Base-by-base conservation (phyloP, 2,329 filamentous ascomycete genomes). In the Penicillium sp. region DNA sequence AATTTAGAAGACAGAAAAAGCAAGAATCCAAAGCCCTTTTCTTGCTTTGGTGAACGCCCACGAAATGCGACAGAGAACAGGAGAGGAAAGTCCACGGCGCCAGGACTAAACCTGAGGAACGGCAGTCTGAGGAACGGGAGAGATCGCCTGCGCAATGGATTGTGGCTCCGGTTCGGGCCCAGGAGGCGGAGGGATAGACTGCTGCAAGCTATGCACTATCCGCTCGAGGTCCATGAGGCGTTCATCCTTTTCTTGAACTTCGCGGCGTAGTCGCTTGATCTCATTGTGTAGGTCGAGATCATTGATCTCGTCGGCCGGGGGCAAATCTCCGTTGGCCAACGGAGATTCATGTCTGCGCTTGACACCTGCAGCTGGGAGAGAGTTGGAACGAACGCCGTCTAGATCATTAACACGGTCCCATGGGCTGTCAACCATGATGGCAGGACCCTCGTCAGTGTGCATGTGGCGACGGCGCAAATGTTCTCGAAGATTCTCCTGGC, bases 401-500 rank as follows among this genome's bases (percentile, higher is more conserved):
- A 69, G 62, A 51, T 71, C 67, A 42, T 62, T 48, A 56, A 64
- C 54, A 67, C 67, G 42, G 61, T 75, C 63, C 63, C 63, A 65
- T 5, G 58, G 51, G 52, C 63, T 51, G 6, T 65, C 63, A 3
- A 59, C 51, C 19, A 64, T 52, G 33, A 65, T 62, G 9, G 67
- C 60, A 16, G 66, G 57, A 9, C 66, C 69, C 36, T 70, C 72
- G 28, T 74, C 73, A 1, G 60, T 68, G 52, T 81, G 80, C 37
- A 83, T 88, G 71, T 97, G 93, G n/a, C 95, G 90, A 23, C 93
- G 87, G 18, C 93, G 89, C 16, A 97, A 79, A 74, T 97, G 93
- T 75, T 97, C 93, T 69, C 93, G 92, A 3, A 97, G 81, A 66
- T 97, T 97, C 75, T 97, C 93, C 68, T 92, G 90, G 46, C 93